A percentile compares a stretch with the other conserved stretches of the same genome.
Conservation (phyloP, 768 basidiomycete species). For the Agrocybe praecox region DNA sequence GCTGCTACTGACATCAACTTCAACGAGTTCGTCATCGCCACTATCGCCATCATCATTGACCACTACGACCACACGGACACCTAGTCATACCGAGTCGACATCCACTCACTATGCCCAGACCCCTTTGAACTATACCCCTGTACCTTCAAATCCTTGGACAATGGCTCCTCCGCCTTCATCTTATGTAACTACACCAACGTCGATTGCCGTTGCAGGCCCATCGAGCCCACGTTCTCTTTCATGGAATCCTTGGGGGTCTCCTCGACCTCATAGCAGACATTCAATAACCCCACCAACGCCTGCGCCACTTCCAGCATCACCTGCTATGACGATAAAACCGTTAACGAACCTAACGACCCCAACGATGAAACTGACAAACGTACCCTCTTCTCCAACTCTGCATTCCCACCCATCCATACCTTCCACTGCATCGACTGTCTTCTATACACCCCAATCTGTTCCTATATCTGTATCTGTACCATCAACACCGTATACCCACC, state of each 20-base stretch:
- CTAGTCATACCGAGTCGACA: background rate
- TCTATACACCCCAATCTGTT: background rate
- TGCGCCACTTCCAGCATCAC: background rate
- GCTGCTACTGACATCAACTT: background rate
- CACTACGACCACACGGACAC: background rate
- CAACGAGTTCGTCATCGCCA: constrained; percentile 1
- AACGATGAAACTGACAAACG: background rate
- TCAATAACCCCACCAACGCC: background rate
- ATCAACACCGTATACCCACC: background rate
- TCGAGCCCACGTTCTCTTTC: background rate
- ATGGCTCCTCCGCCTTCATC: background rate
- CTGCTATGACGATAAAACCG: background rate
- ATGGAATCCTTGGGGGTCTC: constrained; percentile 3
- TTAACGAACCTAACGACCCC: background rate
- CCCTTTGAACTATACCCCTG: background rate
- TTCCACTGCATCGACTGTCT: background rate
- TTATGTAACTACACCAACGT: background rate
- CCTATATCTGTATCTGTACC: background rate
- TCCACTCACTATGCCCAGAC: no score
- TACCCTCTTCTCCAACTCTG: no score
- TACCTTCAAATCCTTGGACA: background rate
- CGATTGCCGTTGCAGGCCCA: background rate
- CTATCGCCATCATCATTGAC: background rate
- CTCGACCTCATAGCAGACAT: background rate
- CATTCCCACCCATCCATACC: background rate